Conservation (phyloP, 179 eudicot genomes). For the Silene coronaria region DNA sequence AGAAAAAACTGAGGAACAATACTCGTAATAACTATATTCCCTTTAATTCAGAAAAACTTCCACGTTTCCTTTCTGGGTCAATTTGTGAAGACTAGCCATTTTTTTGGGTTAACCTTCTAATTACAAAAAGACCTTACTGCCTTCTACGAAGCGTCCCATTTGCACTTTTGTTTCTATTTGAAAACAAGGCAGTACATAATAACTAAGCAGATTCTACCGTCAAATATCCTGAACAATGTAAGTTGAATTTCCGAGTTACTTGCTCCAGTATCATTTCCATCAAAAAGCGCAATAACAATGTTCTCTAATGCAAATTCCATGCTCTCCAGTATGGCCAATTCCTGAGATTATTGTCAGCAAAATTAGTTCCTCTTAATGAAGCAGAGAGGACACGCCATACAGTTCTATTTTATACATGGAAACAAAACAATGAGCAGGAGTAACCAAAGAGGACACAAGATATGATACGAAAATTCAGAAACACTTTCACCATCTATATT, state of each 20-base stretch:
- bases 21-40: constrained; percentile 7
- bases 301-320: constrained; percentile 82
- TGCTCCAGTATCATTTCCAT: constrained; percentile 53
- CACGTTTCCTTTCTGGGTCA: not conserved
- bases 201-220: constrained; percentile 45
- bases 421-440: not conserved
- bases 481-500: not conserved
- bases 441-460: not conserved
- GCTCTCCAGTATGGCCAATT: constrained; percentile 74
- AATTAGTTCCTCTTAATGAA: not conserved
- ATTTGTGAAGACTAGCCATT: not conserved
- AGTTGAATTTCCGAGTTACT: constrained; percentile 47
- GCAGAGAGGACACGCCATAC: not conserved
- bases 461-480: not conserved
- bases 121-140: not conserved
- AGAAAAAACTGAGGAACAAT: constrained; percentile 27
- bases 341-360: constrained; percentile 37
- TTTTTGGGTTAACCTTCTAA: not conserved
- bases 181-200: not conserved
- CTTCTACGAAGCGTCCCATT: not conserved
- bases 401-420: not conserved
- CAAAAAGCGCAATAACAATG: constrained; percentile 64
- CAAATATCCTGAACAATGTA: constrained; percentile 61
- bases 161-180: not conserved
- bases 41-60: not conserved